Evolutionary conservation across 2,329 filamentous ascomycete genomes (phyloP).

Genomic region (Penicillium freii): DNA sequence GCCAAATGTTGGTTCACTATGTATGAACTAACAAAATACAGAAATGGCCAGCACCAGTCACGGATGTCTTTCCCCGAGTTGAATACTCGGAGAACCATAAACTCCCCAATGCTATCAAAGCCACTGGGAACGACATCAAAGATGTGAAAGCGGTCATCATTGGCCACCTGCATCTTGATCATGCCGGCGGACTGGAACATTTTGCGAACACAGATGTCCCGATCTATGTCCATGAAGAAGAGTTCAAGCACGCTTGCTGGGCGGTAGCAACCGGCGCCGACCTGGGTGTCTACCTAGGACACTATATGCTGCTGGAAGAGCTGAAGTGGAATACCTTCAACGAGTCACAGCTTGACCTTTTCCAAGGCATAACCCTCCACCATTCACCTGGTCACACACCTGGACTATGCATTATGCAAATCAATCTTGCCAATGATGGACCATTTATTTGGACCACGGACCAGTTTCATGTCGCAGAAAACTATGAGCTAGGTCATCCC

Average conservation of each 20-base stretch:
- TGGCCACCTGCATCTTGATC: conserved; percentile 50
- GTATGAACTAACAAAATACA: conserved; percentile 4
- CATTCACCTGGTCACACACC: conserved; percentile 41
- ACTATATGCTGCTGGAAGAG: conserved; percentile 37
- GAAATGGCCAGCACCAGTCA: conserved; percentile 37
- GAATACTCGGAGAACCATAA: conserved; percentile 34
- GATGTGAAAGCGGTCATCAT: conserved; percentile 50
- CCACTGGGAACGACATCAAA: conserved; percentile 44
- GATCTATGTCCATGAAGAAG: conserved; percentile 50
- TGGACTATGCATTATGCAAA: conserved; percentile 38
- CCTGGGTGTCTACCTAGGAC: conserved; percentile 39
- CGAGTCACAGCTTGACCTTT: conserved; percentile 41
- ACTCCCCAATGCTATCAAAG: conserved; percentile 38
- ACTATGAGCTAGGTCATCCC: conserved; percentile 35
- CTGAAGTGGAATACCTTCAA: conserved; percentile 48
- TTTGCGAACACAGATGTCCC: conserved; percentile 45
- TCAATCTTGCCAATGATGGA: conserved; percentile 37
- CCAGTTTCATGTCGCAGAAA: conserved; percentile 43
- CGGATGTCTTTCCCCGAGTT: conserved; percentile 42
- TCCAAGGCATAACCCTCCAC: conserved; percentile 40
- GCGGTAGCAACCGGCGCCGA: conserved; percentile 45
- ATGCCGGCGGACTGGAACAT: conserved; percentile 50
- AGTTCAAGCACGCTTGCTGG: conserved; percentile 49
- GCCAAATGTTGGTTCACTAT: not conserved
- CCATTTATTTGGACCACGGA: conserved; percentile 45